Base-by-base conservation (phyloP, 208 protist species). In the Leptomonas pyrrhocoris region DNA sequence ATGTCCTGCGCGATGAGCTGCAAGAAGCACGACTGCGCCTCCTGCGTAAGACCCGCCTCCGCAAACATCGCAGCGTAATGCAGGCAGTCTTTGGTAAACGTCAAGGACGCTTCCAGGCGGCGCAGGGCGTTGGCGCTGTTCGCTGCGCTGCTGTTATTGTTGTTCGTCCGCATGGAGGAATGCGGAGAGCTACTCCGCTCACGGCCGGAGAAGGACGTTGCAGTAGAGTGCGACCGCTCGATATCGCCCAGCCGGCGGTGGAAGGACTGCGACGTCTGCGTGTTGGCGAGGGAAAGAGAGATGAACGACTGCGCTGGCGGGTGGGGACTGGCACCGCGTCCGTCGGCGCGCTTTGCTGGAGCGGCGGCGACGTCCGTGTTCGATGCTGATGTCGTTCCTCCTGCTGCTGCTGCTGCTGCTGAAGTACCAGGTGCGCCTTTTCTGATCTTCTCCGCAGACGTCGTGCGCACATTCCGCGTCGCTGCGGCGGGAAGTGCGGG, bases 1-100 rank as follows among this genome's bases (percentile, higher is more conserved):
- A 77, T 56, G 28, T 77, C 71, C 34, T 77, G 71, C 15, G 63
- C 55, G 63, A 77, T 70, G 36, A 36, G 63, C 48, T 66, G 55
- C 49, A 77, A 36, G 16, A 77, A 77, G 49, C 36, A 77, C 9
- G 48, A 30, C 46, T 71, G 71, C 61, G 71, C 71, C 46, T 77
- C 71, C 36, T 61, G 51, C 40, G 55, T 55, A 23, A 77, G 63
- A 16, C 71, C 71, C 0, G 71, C 71, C 27, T 77, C 63, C 2
- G 63, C 71, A 50, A 77, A 67, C 2, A 23, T 50, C 16, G 63
- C 15, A 18, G 71, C 71, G 48, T 71, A 71, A 19, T 53, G 71
- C 34, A 77, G 55, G 40, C 71, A 77, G 55, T 77, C 63, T 18
- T 66, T 46, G 0, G 63, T 38, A 36, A 77, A 77, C 2, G 31